These are phyloP conservation scores for Aspergillus nanangensis DNA, from an alignment of 495 filamentous ascomycete genomes.

Conservation along the genomic window DNA sequence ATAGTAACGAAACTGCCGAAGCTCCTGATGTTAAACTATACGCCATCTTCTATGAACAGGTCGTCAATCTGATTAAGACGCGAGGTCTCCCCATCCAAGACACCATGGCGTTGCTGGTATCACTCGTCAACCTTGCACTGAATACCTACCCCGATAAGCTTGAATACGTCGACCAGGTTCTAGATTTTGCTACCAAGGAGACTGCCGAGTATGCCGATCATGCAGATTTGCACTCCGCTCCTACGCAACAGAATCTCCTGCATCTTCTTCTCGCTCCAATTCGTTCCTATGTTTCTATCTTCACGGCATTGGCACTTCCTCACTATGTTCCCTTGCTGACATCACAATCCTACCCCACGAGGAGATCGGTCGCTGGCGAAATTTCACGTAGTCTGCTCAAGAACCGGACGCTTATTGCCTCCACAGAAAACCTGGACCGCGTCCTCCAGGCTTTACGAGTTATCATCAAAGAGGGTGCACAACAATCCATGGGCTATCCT, in stretches of 20 bases:
- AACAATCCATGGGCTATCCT: slow-evolving; percentile 78
- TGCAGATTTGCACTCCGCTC: slow-evolving; percentile 83
- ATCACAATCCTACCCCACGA: slow-evolving; percentile 88
- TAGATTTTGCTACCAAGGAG: slow-evolving; percentile 84
- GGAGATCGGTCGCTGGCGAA: slow-evolving; percentile 84
- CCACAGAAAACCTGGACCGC: slow-evolving; percentile 75
- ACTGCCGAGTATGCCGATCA: slow-evolving; percentile 88
- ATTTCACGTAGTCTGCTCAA: slow-evolving; percentile 73
- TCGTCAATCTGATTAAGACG: slow-evolving; percentile 84
- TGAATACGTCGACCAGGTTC: slow-evolving; percentile 93
- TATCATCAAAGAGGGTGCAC: slow-evolving; percentile 86
- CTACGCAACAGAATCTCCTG: slow-evolving; percentile 83
- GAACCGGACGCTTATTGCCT: slow-evolving; percentile 74
- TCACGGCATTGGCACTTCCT: slow-evolving; percentile 87
- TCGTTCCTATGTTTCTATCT: slow-evolving; percentile 85
- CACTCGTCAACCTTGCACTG: slow-evolving; percentile 84
- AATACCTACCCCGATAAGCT: slow-evolving; percentile 91
- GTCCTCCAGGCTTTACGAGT: slow-evolving; percentile 84
- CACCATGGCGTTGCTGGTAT: slow-evolving; percentile 87
- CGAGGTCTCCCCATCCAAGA: slow-evolving; percentile 92
- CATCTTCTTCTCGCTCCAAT: slow-evolving; percentile 83
- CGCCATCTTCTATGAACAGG: slow-evolving; percentile 96
- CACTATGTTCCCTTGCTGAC: slow-evolving; percentile 87
- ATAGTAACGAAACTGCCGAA: slow-evolving; percentile 50
- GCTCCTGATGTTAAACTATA: slow-evolving; percentile 86